Conservation (phyloP, 2,329 filamentous ascomycete genomes). For the Fusarium sp. region DNA sequence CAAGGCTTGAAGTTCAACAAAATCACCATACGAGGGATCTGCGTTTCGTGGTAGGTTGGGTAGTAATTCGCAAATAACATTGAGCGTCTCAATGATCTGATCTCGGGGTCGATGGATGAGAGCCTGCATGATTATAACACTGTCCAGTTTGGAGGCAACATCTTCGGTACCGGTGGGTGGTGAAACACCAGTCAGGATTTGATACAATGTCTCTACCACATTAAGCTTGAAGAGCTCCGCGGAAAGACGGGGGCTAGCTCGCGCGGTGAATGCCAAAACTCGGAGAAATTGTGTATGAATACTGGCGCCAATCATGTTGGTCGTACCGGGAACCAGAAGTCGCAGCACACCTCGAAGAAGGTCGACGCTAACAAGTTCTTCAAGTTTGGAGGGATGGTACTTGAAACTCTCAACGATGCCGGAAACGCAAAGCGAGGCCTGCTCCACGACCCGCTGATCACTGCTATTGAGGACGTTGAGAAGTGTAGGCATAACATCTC, state of each 20-base stretch:
- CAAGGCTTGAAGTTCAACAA: constrained; percentile 54
- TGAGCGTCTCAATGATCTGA: constrained; percentile 96
- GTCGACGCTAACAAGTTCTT: constrained; percentile 90
- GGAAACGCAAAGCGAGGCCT: constrained; percentile 94
- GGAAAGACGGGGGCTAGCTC: constrained; percentile 86
- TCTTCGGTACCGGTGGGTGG: constrained; percentile 83
- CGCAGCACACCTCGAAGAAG: constrained; percentile 86
- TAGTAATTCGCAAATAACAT: constrained; percentile 94
- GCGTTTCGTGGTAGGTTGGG: constrained; percentile 74
- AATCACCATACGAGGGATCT: constrained; percentile 56
- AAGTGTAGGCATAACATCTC: constrained; percentile 96
- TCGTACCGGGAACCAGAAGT: constrained; percentile 90
- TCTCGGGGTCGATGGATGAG: constrained; percentile 95
- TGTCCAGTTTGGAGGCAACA: constrained; percentile 88
- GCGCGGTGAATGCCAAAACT: constrained; percentile 88
- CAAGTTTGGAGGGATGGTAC: constrained; percentile 85
- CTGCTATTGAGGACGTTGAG: constrained; percentile 90
- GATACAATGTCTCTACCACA: constrained; percentile 95
- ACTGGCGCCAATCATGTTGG: constrained; percentile 91
- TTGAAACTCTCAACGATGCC: constrained; percentile 98
- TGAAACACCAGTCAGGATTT: constrained; percentile 95
- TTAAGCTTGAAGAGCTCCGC: constrained; percentile 95
- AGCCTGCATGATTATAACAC: constrained; percentile 98
- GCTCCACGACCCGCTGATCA: constrained; percentile 96
- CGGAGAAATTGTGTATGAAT: constrained; percentile 97